phyloP scores from a whole-genome alignment of 108 stramenopile species.

The Hondaea fermentalgiana region DNA sequence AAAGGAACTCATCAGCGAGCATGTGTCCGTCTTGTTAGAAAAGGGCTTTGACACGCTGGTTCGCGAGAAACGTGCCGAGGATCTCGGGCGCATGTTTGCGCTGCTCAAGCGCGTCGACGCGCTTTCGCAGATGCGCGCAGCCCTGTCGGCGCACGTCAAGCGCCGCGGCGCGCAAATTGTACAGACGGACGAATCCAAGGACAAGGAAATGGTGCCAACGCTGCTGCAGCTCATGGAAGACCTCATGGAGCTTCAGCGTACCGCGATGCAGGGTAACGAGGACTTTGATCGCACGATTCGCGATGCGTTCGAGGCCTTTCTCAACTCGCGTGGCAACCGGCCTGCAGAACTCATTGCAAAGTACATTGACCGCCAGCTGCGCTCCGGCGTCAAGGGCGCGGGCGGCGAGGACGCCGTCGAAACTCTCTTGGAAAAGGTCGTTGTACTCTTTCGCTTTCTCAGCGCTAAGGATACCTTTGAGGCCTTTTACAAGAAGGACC shows the following conservation, averaged over 20 bases:
- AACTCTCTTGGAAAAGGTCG: slow-evolving; percentile 44
- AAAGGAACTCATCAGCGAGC: slow-evolving; percentile 31
- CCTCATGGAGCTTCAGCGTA: slow-evolving; percentile 41
- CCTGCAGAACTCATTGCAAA: not conserved
- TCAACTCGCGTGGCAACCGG: slow-evolving; percentile 42
- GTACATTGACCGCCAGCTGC: slow-evolving; percentile 48
- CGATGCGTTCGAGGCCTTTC: slow-evolving; percentile 69
- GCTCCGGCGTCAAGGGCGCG: slow-evolving; percentile 35
- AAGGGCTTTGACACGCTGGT: slow-evolving; percentile 36
- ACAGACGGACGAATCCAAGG: slow-evolving; percentile 34
- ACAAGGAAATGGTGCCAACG: slow-evolving; percentile 52
- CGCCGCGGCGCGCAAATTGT: not conserved
- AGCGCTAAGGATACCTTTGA: slow-evolving; percentile 94
- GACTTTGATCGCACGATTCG: slow-evolving; percentile 57
- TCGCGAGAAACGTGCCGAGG: slow-evolving; percentile 34
- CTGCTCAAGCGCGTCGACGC: slow-evolving; percentile 7
- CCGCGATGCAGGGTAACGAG: slow-evolving; percentile 61
- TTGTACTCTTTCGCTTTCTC: slow-evolving; percentile 72
- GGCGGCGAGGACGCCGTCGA: slow-evolving; percentile 36
- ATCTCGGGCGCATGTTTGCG: slow-evolving; percentile 29
- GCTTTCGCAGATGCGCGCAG: slow-evolving; percentile 17
- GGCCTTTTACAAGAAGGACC: slow-evolving; percentile 87
- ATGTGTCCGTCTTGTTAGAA: slow-evolving; percentile 27
- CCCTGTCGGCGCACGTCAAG: not conserved
- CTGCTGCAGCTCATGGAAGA: slow-evolving; percentile 59